These are phyloP conservation scores for Tylopilus rubrobrunneus DNA, from an alignment of 768 basidiomycete species.

Conservation along the genomic window DNA sequence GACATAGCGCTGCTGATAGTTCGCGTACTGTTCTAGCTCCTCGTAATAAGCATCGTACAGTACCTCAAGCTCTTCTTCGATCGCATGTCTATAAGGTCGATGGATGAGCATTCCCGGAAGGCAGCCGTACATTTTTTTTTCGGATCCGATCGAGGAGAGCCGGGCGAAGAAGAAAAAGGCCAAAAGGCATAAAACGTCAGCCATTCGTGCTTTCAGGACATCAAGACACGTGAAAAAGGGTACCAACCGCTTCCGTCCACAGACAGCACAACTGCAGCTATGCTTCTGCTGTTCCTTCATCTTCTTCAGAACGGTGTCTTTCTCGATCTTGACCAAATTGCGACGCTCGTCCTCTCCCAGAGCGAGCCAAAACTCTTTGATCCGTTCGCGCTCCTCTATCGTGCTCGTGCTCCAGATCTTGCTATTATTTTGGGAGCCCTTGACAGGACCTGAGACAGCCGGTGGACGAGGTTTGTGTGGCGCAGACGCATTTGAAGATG, in stretches of 20 bases:
- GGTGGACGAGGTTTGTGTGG: constrained; percentile 32
- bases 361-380: constrained; percentile 96
- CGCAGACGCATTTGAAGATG: constrained; percentile 33
- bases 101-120: constrained; percentile 11
- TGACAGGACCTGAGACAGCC: constrained; percentile 21
- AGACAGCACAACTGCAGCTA: constrained; percentile 92
- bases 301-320: constrained; percentile 94
- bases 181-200: constrained; percentile 23
- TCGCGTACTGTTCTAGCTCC: constrained; percentile 99
- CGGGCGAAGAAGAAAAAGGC: constrained; percentile 15
- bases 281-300: constrained; percentile 99
- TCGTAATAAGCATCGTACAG: constrained; percentile 99
- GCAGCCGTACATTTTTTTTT: constrained; percentile 14
- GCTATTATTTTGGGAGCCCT: constrained; percentile 44
- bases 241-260: constrained; percentile 92
- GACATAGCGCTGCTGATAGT: constrained; percentile 94
- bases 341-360: constrained; percentile 89
- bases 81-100: constrained; percentile 67
- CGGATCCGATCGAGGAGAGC: constrained; percentile 18
- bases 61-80: constrained; percentile 99
- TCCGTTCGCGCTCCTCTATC: constrained; percentile 91
- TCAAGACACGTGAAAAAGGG: constrained; percentile 27
- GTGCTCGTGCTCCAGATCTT: constrained; percentile 96
- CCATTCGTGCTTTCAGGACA: constrained; percentile 11
- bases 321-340: constrained; percentile 94